phyloP scores from a whole-genome alignment of 305 asterid genomes.

The Caryopteris hybrid region DNA sequence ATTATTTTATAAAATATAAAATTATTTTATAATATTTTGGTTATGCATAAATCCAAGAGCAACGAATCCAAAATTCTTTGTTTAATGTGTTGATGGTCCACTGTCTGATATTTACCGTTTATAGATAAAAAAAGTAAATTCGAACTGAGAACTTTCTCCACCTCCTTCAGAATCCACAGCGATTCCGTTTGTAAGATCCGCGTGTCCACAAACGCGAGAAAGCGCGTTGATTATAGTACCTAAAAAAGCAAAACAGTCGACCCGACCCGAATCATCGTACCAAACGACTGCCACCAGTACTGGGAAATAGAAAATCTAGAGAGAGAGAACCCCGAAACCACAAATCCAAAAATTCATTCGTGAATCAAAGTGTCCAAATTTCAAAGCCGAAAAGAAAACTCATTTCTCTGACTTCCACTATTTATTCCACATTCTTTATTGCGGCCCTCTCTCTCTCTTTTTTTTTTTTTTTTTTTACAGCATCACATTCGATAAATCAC shows the following conservation, averaged over 20 bases:
- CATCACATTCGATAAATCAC: slow-evolving; percentile 43
- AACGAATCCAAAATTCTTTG: too few relatives aligned
- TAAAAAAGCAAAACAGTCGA: slow-evolving; percentile 3
- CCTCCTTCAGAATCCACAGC: not conserved
- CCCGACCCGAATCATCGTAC: slow-evolving; percentile 39
- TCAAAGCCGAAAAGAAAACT: slow-evolving; percentile 29
- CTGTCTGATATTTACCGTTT: slow-evolving; percentile 14
- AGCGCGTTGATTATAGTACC: not conserved
- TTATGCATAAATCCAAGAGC: too few relatives aligned
- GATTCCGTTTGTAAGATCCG: not conserved
- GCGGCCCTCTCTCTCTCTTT: slow-evolving; percentile 19
- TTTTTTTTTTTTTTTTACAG: slow-evolving; percentile 28
- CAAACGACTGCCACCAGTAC: slow-evolving; percentile 18
- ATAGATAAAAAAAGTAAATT: slow-evolving; percentile 15
- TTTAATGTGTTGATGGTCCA: slow-evolving; percentile 14
- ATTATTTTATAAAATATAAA: too few relatives aligned
- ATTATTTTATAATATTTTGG: too few relatives aligned
- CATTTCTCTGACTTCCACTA: slow-evolving; percentile 32
- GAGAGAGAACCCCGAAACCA: slow-evolving; percentile 38
- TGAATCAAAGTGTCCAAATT: slow-evolving; percentile 57
- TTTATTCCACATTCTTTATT: slow-evolving; percentile 34
- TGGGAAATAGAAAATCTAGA: not conserved
- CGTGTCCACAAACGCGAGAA: not conserved
- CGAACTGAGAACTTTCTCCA: not conserved
- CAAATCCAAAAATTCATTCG: slow-evolving; percentile 35